Percentiles rank a stretch among this genome's conserved stretches.
These are phyloP conservation scores for Heterobasidion irregulare DNA, from an alignment of 1,284 basidiomycete genomes.

Conservation along the genomic window DNA sequence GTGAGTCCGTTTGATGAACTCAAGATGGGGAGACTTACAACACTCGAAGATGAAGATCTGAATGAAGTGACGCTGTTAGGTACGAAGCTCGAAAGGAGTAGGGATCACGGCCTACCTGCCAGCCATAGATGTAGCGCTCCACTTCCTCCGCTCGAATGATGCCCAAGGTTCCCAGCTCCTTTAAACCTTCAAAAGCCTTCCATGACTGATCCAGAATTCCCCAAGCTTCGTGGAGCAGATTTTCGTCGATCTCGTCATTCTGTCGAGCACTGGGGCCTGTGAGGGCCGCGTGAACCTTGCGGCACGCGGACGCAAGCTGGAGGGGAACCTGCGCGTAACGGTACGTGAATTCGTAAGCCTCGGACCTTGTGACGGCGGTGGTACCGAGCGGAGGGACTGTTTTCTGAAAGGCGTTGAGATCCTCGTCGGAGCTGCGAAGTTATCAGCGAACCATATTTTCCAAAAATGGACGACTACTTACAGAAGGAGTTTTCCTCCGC, in stretches of 20 bases:
- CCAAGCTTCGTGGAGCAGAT: constrained; percentile 68
- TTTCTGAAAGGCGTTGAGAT: constrained; percentile 60
- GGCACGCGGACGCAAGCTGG: constrained; percentile 62
- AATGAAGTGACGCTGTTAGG: constrained; percentile 7
- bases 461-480: constrained; percentile 27
- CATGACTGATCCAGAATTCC: constrained; percentile 71
- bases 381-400: constrained; percentile 40
- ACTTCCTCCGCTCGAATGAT: constrained; percentile 47
- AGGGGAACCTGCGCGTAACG: constrained; percentile 56
- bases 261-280: constrained; percentile 67
- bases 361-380: constrained; percentile 24
- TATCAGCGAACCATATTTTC: constrained; percentile 1
- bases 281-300: constrained; percentile 65
- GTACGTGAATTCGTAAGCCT: constrained; percentile 28
- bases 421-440: constrained; percentile 48
- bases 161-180: constrained; percentile 26
- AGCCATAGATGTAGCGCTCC: constrained; percentile 57
- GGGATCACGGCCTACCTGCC: constrained; percentile 42
- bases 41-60: constrained; percentile 76
- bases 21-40: constrained; percentile 38
- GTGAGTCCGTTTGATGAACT: too few species aligned
- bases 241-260: constrained; percentile 49
- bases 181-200: constrained; percentile 70
- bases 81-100: constrained; percentile 8
- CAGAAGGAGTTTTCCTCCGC: constrained; percentile 72